Base-by-base conservation (phyloP, 2,329 filamentous ascomycete genomes). In the Cladosporium sp. region DNA sequence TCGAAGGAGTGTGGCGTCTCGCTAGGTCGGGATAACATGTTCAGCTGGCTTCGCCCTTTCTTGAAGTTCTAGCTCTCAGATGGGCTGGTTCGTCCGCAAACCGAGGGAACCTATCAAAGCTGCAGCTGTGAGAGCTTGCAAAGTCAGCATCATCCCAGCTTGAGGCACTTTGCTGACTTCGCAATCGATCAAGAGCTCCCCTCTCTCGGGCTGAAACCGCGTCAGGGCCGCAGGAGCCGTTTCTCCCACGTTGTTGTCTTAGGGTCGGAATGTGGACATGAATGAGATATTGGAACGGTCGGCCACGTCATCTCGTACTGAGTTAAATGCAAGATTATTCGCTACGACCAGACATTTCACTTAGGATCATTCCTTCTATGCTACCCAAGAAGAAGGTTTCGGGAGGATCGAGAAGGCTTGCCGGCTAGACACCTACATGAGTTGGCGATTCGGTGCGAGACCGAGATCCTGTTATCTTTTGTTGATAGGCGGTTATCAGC, bases 121-220 rank as follows among this genome's bases (percentile, higher is more conserved):
- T 48, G 45, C 37, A 41, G 45, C 18, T 30, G 43, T 9, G 38
- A 41, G 45, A 41, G 45, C 37, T 40, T 40, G 45, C 37, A 15
- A 48, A 48, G 45, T 48, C 45, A 48, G 45, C 45, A 41, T 17
- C 11, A 41, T 41, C 45, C 45, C 18, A 34, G 37, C 27, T 12
- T 32, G 37, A 40, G 36, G 45, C 37, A 48, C 18, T 40, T 36
- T 48, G 45, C 45, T 48, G 45, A 48, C 45, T 48, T 48, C 45
- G 45, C 45, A 41, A 48, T 15, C 29, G 34, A 48, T 15, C 29
- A 18, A 34, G n/a, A n/a, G 45, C 45, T 40, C 11, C 13, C 24
- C 29, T 41, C 37, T 17, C 7, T 20, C 12, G 38, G n/a, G n/a
- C n/a, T n/a, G n/a, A n/a, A 22, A 32, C 41, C 39, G 36, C 36